A percentile compares a stretch with the other conserved stretches of the same genome.
These are phyloP conservation scores for Schizochytrium sp. DNA, from an alignment of 108 stramenopile species.

Conservation along the genomic window DNA sequence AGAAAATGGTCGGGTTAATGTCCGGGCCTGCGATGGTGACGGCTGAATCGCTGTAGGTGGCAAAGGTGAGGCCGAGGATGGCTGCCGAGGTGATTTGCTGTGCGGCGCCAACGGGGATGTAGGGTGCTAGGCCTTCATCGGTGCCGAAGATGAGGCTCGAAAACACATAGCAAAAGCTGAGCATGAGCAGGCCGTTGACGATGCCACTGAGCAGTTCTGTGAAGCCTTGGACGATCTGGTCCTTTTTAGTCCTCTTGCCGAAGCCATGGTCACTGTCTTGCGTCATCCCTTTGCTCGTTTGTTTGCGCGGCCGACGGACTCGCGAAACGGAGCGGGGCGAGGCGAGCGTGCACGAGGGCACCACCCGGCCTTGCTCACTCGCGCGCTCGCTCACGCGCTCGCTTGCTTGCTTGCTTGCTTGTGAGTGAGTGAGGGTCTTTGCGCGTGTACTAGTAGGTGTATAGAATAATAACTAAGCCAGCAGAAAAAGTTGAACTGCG, in stretches of 20 bases:
- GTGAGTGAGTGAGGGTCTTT: no score
- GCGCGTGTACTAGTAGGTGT: no score
- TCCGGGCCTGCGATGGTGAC: conserved; percentile 12
- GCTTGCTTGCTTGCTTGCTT: no score
- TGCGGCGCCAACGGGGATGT: neutral
- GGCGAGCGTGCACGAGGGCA: no score
- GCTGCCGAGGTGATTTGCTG: neutral
- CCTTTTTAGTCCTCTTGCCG: neutral
- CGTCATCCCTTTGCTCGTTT: no score
- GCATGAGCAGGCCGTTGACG: neutral
- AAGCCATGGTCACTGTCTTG: no score
- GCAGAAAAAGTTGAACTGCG: no score
- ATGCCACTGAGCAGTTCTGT: neutral
- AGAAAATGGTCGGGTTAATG: conserved; percentile 10
- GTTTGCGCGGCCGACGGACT: no score
- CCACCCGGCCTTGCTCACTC: no score
- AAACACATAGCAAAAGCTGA: conserved; percentile 2
- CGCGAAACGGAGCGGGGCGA: no score
- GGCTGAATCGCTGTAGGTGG: neutral
- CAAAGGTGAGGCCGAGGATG: neutral
- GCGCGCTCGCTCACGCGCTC: no score
- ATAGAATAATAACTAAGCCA: no score
- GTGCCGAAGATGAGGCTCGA: neutral
- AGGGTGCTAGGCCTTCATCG: neutral
- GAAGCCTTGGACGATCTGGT: neutral